Base-by-base conservation (phyloP, 2,329 filamentous ascomycete species). In the Mycosphaerella sp. region DNA sequence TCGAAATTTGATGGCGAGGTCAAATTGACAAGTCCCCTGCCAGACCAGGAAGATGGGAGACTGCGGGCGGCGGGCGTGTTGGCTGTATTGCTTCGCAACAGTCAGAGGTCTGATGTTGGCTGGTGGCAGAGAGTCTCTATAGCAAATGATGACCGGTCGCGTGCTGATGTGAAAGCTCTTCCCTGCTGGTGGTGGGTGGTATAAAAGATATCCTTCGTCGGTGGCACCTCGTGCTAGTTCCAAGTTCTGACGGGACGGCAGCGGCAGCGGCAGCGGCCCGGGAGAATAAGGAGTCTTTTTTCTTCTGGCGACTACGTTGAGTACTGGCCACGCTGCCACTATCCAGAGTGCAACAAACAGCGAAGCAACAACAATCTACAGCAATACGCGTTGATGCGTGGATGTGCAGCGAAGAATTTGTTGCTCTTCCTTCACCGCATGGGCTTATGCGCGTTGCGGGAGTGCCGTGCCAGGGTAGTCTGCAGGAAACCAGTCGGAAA, bases 401-500 rank as follows among this genome's bases (percentile, higher is more conserved):
- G 14, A 38, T 36, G 45, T 36, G 45, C 40, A 26, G 48, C 9
- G 36, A 36, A 44, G 31, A 51, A 43, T 51, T 51, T 14, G 48
- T 40, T 17, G 48, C 48, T 45, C 41, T 38, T 10, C 34, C 48
- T 51, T 51, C 48, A 51, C 48, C 48, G 48, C 48, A 45, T 51
- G n/a, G 34, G 34, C 4, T 10, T 49, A 39, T 51, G 48, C 48
- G 41, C 42, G 17, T 21, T 12, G 48, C 48, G 48, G 41, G 41
- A 51, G 34, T 38, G 34, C 34, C 34, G 34, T 21, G 41, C 29
- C 29, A 31, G 48, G 48, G 29, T 34, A 36, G 40, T 31, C 41
- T n/a, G 40, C 41, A 41, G 29, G 41, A n/a, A 42, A 51, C 48
- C 41, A 51, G 48, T 51, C 48, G 48, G 41, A 51, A 51, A 51